phyloP scores from a whole-genome alignment of 2,329 filamentous ascomycete species.

The Fusarium pseudonygamai region DNA sequence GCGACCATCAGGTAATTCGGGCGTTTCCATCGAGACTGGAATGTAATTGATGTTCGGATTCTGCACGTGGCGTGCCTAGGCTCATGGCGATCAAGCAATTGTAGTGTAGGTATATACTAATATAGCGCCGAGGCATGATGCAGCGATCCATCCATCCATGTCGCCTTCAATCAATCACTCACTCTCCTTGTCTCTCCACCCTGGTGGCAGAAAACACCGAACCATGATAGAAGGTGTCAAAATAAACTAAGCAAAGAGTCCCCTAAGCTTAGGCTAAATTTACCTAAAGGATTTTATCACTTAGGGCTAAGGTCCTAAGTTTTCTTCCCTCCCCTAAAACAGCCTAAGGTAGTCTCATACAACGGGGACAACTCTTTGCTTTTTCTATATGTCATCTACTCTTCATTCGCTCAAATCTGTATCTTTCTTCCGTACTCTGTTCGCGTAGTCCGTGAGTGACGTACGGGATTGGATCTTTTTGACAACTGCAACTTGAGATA shows the following conservation, averaged over 20 bases:
- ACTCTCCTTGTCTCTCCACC: neutral
- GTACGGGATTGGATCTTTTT: neutral
- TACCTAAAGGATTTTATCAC: too few species aligned
- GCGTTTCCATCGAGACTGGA: neutral
- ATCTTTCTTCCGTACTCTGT: too few species aligned
- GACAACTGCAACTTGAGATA: neutral
- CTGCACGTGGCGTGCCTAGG: conserved; percentile 16
- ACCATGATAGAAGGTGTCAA: too few species aligned
- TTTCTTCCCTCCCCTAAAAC: too few species aligned
- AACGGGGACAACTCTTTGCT: neutral
- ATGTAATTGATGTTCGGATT: conserved; percentile 16
- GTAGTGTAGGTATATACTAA: neutral
- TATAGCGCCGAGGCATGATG: conserved; percentile 16
- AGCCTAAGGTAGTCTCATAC: neutral
- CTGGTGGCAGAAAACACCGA: neutral
- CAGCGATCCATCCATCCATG: neutral
- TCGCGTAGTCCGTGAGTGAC: conserved; percentile 1
- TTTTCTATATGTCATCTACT: neutral
- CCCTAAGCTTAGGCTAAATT: too few species aligned
- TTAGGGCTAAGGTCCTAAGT: too few species aligned
- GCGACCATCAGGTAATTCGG: neutral
- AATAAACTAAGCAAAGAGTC: too few species aligned
- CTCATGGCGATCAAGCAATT: neutral
- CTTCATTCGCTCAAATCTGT: neutral
- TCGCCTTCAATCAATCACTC: neutral